Evolutionary conservation across 345 rosid species (phyloP).

Genomic region (Hibiscus mutabilis): DNA sequence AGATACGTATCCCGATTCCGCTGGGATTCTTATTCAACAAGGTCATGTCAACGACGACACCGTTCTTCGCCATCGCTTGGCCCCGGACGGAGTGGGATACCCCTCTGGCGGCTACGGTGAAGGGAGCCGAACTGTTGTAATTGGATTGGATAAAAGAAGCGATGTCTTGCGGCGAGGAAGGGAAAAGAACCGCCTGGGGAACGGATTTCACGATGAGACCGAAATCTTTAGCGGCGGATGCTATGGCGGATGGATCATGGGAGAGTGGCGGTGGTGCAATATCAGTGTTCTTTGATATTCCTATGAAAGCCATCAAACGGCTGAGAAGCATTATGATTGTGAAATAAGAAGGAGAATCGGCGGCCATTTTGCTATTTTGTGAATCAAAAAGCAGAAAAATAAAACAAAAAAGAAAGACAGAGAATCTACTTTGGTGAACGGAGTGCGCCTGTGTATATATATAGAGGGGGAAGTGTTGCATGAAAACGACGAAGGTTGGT

Average conservation of each 20-base stretch:
- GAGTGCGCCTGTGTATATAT: neutral
- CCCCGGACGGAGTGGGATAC: slow-evolving; percentile 67
- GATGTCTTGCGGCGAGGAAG: slow-evolving; percentile 49
- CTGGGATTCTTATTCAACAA: slow-evolving; percentile 24
- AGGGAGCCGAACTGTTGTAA: slow-evolving; percentile 26
- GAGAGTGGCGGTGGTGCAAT: slow-evolving; percentile 23
- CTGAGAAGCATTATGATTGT: slow-evolving; percentile 25
- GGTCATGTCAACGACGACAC: slow-evolving; percentile 71
- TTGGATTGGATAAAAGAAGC: slow-evolving; percentile 35
- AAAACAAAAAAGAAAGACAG: neutral
- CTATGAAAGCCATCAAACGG: slow-evolving; percentile 20
- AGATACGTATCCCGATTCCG: slow-evolving; percentile 21
- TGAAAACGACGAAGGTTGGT: slow-evolving; percentile 10
- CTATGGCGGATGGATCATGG: slow-evolving; percentile 35
- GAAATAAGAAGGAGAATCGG: slow-evolving; percentile 16
- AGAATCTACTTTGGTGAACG: neutral
- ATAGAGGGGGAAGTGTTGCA: slow-evolving; percentile 11
- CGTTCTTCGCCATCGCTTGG: slow-evolving; percentile 63
- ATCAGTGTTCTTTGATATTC: slow-evolving; percentile 22
- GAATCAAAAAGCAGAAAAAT: neutral
- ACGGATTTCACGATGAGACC: slow-evolving; percentile 47
- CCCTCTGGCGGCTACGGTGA: slow-evolving; percentile 69
- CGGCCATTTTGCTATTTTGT: slow-evolving; percentile 19
- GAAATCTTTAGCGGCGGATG: slow-evolving; percentile 48
- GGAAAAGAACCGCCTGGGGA: slow-evolving; percentile 66